Conservation (phyloP, 2,329 filamentous ascomycete genomes). For the Eutypella sp. region DNA sequence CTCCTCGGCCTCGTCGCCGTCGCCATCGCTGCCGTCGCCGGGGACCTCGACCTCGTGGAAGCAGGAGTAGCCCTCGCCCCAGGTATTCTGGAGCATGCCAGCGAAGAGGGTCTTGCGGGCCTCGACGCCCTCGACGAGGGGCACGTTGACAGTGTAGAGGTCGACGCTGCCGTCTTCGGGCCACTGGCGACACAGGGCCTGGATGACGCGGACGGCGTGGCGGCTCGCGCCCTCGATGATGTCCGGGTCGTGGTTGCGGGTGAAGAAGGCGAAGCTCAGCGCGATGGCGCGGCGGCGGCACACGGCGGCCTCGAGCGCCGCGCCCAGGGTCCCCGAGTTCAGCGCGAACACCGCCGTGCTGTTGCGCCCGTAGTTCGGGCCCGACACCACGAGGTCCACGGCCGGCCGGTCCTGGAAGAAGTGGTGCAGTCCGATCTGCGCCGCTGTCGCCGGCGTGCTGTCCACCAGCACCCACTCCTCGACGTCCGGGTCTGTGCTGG, state of each 20-base stretch:
- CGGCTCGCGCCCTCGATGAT: conserved; percentile 74
- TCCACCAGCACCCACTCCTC: conserved; percentile 82
- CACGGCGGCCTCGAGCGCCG: conserved; percentile 70
- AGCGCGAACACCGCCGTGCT: conserved; percentile 75
- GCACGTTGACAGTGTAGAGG: conserved; percentile 89
- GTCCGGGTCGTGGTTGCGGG: conserved; percentile 72
- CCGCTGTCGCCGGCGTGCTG: conserved; percentile 74
- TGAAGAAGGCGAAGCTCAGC: conserved; percentile 85
- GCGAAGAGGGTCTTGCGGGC: conserved; percentile 74
- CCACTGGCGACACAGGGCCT: conserved; percentile 75
- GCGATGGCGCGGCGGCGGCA: conserved; percentile 71
- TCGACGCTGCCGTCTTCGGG: conserved; percentile 61
- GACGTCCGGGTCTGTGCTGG: conserved; percentile 43
- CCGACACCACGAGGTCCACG: conserved; percentile 71
- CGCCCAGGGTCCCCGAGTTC: conserved; percentile 72
- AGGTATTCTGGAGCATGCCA: conserved; percentile 84
- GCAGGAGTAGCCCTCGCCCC: conserved; percentile 74
- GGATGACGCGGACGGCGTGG: conserved; percentile 71
- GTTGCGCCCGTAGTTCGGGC: conserved; percentile 81
- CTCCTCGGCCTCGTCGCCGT: conserved; percentile 67
- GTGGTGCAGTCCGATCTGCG: conserved; percentile 78
- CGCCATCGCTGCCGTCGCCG: conserved; percentile 65
- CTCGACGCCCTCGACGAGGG: conserved; percentile 72
- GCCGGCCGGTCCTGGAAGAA: conserved; percentile 68
- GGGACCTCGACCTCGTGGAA: conserved; percentile 75